These are phyloP conservation scores for Neurospora tetraspora DNA, from an alignment of 495 filamentous ascomycete species.

Conservation along the genomic window DNA sequence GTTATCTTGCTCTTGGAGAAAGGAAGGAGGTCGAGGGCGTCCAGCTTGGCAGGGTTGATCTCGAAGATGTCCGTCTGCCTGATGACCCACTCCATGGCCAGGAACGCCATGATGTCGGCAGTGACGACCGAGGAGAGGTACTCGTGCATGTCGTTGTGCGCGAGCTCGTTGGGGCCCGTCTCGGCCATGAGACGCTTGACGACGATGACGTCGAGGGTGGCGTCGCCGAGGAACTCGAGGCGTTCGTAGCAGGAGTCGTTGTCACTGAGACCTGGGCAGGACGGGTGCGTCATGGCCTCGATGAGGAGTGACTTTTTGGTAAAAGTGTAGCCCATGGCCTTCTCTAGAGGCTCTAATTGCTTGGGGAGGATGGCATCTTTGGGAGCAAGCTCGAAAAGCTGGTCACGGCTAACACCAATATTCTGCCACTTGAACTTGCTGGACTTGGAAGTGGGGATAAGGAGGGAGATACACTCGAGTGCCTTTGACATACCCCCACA, in stretches of 20 bases:
- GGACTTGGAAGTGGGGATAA: constrained; percentile 37
- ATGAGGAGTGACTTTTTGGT: constrained; percentile 57
- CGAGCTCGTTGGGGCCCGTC: constrained; percentile 30
- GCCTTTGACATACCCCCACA: constrained; percentile 60
- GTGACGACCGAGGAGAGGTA: constrained; percentile 73
- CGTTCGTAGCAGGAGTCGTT: constrained; percentile 64
- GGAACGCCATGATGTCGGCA: constrained; percentile 77
- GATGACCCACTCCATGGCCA: constrained; percentile 51
- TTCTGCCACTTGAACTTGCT: constrained; percentile 45
- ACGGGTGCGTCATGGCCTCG: constrained; percentile 81
- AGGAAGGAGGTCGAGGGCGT: constrained; percentile 7
- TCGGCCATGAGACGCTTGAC: constrained; percentile 33
- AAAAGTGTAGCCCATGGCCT: constrained; percentile 62
- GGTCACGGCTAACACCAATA: constrained; percentile 20
- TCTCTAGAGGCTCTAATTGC: constrained; percentile 36
- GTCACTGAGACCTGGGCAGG: constrained; percentile 35
- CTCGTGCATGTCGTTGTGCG: constrained; percentile 60
- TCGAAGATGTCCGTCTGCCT: constrained; percentile 18
- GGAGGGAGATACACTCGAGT: constrained; percentile 50
- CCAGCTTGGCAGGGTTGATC: constrained; percentile 4
- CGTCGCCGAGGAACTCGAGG: constrained; percentile 85
- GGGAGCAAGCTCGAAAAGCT: constrained; percentile 23
- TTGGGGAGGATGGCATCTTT: constrained; percentile 18
- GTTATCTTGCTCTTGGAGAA: not conserved
- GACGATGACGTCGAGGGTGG: constrained; percentile 73